Percentiles rank a stretch among this genome's conserved stretches.
phyloP scores from a whole-genome alignment of 441 rosid species.

The Dalechampia spathulata region DNA sequence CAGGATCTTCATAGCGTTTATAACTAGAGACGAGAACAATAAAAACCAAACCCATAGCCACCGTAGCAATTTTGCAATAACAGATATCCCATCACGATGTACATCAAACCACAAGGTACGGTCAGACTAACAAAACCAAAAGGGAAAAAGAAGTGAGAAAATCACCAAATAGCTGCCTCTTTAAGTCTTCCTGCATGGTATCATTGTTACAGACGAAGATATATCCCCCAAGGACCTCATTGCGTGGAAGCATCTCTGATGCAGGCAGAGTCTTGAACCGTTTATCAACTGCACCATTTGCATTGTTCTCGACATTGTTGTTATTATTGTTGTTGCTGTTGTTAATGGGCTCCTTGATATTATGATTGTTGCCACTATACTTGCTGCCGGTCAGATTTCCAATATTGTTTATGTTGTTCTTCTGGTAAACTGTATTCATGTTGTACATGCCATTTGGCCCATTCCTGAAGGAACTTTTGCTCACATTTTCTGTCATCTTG shows the following conservation, averaged over 20 bases:
- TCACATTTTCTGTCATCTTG: constrained; percentile 42
- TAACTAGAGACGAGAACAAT: too few relatives aligned
- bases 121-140: not conserved
- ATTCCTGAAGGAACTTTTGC: constrained; percentile 48
- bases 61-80: too few relatives aligned
- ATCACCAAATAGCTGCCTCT: constrained; percentile 88
- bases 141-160: not conserved
- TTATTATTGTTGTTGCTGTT: constrained; percentile 27
- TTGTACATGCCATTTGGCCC: constrained; percentile 46
- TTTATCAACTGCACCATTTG: constrained; percentile 58
- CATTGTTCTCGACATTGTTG: constrained; percentile 38
- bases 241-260: constrained; percentile 80
- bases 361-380: constrained; percentile 52
- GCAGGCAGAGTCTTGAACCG: constrained; percentile 96
- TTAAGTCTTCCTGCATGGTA: constrained; percentile 96
- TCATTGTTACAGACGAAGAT: constrained; percentile 98
- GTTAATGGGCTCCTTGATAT: constrained; percentile 42
- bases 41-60: too few relatives aligned
- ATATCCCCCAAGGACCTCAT: constrained; percentile 97
- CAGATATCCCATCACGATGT: not conserved
- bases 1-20: too few relatives aligned
- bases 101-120: not conserved
- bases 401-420: constrained; percentile 39
- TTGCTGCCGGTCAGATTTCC: constrained; percentile 49
- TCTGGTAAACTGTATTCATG: constrained; percentile 63